phyloP scores from a whole-genome alignment of 768 basidiomycete genomes.

The Calocybe gangraenosa region DNA sequence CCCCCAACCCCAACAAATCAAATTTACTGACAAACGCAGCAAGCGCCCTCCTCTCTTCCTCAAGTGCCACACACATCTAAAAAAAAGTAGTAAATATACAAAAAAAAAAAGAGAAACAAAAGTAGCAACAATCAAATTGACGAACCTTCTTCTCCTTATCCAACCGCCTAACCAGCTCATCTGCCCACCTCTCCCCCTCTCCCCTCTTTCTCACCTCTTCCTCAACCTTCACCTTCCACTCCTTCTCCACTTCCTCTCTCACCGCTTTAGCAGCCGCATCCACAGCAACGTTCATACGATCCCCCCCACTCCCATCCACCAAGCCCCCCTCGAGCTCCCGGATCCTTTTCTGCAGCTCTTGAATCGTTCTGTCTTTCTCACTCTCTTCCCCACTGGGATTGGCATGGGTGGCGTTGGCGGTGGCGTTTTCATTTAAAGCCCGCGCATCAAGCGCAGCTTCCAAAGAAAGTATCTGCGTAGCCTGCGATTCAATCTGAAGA shows the following conservation, averaged over 20 bases:
- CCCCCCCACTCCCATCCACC: too few species aligned
- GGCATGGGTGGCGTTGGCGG: too few species aligned
- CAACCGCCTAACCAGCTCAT: conserved; percentile 68
- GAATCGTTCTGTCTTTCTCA: too few species aligned
- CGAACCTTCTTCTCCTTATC: conserved; percentile 73
- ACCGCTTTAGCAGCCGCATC: conserved; percentile 61
- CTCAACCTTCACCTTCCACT: conserved; percentile 61
- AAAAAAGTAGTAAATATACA: background rate
- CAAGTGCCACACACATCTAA: conserved; percentile 57
- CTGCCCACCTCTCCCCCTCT: conserved; percentile 71
- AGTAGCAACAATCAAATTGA: conserved; percentile 1
- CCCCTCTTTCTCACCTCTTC: conserved; percentile 55
- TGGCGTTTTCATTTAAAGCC: too few species aligned
- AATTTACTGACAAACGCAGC: conserved; percentile 81
- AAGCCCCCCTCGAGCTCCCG: conserved; percentile 79
- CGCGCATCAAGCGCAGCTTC: conserved; percentile 73
- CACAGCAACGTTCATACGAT: conserved; percentile 75
- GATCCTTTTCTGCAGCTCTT: conserved; percentile 71
- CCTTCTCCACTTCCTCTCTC: conserved; percentile 69
- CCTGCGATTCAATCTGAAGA: conserved; percentile 74
- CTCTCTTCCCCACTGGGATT: conserved; percentile 66
- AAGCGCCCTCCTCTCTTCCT: conserved; percentile 75
- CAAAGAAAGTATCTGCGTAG: conserved; percentile 78
- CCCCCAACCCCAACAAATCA: conserved; percentile 61
- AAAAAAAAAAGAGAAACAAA: background rate